Conservation (phyloP, 768 basidiomycete genomes). For the Mycena indigotica region DNA sequence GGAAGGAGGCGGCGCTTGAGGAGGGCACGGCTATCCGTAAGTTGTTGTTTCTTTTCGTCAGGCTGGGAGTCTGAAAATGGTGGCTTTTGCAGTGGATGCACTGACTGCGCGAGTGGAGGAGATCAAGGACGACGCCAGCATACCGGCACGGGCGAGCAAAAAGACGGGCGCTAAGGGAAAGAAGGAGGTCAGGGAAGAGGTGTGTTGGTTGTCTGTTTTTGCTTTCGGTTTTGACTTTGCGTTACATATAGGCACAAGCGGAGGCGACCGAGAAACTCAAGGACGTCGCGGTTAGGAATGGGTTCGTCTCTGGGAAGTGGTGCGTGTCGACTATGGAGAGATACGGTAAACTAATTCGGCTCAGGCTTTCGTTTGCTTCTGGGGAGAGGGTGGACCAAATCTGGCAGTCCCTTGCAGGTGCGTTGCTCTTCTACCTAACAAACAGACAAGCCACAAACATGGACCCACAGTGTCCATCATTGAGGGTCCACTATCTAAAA, state of each 20-base stretch:
- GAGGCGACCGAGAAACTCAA: slow-evolving; percentile 61
- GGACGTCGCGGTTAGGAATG: slow-evolving; percentile 57
- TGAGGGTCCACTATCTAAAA: slow-evolving; percentile 62
- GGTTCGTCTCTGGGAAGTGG: slow-evolving; percentile 71
- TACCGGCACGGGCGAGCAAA: slow-evolving; percentile 69
- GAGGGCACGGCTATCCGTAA: slow-evolving; percentile 53
- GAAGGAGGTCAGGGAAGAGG: slow-evolving; percentile 74
- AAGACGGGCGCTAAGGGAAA: slow-evolving; percentile 74
- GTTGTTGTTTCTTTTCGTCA: slow-evolving; percentile 9
- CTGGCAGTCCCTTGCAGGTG: slow-evolving; percentile 66
- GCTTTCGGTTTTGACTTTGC: too few relatives aligned
- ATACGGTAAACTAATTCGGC: too few relatives aligned
- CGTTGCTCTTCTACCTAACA: slow-evolving; percentile 21
- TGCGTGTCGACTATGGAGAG: slow-evolving; percentile 29
- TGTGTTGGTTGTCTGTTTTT: slow-evolving; percentile 35
- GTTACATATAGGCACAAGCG: slow-evolving; percentile 50
- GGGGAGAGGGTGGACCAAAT: slow-evolving; percentile 63
- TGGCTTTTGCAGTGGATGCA: slow-evolving; percentile 49
- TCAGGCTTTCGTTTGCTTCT: slow-evolving; percentile 68
- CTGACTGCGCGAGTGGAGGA: slow-evolving; percentile 58
- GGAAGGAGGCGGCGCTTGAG: slow-evolving; percentile 36
- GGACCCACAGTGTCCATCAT: slow-evolving; percentile 56
- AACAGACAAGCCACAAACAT: slow-evolving; percentile 1
- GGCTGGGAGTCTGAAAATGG: neutral
- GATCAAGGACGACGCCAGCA: slow-evolving; percentile 70